phyloP scores from a whole-genome alignment of 2,329 filamentous ascomycete genomes.

The Alternaria incomplexa region DNA sequence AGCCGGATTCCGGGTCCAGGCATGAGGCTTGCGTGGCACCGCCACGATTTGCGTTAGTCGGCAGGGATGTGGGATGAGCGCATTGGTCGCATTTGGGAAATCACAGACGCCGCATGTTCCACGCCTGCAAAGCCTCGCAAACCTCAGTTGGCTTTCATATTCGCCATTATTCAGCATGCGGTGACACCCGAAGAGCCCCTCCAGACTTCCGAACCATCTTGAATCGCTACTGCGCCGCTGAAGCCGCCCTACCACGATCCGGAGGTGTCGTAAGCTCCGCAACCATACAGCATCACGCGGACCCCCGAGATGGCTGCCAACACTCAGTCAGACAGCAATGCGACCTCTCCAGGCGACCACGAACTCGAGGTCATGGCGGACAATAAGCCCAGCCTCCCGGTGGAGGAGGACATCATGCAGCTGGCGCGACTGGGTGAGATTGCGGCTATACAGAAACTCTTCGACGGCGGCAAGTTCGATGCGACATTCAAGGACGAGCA shows the following conservation, averaged over 20 bases:
- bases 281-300: slow-evolving; percentile 13
- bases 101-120: slow-evolving; percentile 24
- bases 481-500: slow-evolving; percentile 87
- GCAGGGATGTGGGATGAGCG: slow-evolving; percentile 19
- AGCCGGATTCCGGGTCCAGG: neutral
- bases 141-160: neutral
- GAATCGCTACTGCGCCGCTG: neutral
- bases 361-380: slow-evolving; percentile 48
- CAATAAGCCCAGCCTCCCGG: slow-evolving; percentile 49
- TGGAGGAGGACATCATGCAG: slow-evolving; percentile 92
- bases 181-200: slow-evolving; percentile 4
- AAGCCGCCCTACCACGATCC: neutral
- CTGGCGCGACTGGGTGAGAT: slow-evolving; percentile 88
- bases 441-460: slow-evolving; percentile 83
- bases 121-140: slow-evolving; percentile 17
- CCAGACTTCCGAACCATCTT: neutral
- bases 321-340: slow-evolving; percentile 28
- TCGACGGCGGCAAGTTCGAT: slow-evolving; percentile 80
- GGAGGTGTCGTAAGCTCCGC: slow-evolving; percentile 9
- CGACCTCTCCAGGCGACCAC: slow-evolving; percentile 34
- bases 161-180: slow-evolving; percentile 17
- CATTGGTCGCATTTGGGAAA: slow-evolving; percentile 26
- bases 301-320: slow-evolving; percentile 38
- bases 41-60: slow-evolving; percentile 21
- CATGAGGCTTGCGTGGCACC: slow-evolving; percentile 18